Percentiles rank a stretch among this genome's conserved stretches.
These are phyloP conservation scores for Xylariaceae sp. DNA, from an alignment of 2,329 filamentous ascomycete genomes.

Conservation along the genomic window DNA sequence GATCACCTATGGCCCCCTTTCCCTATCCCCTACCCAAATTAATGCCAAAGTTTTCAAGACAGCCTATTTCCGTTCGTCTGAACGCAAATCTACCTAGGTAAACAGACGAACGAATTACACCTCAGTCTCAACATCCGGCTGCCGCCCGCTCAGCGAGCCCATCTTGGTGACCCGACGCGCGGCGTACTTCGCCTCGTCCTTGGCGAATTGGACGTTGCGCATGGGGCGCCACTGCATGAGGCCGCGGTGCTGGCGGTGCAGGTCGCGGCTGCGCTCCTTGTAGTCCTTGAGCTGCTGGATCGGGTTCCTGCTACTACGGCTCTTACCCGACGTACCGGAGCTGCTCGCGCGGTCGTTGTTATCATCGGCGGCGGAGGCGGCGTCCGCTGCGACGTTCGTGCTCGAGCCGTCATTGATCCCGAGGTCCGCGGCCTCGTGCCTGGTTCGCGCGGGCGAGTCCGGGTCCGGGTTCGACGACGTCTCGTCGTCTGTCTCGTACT, in stretches of 20 bases:
- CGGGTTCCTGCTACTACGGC: conserved; percentile 46
- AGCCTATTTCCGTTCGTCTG: too few relatives aligned
- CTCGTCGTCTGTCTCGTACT: conserved; percentile 41
- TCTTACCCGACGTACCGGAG: conserved; percentile 38
- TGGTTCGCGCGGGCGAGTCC: conserved; percentile 26
- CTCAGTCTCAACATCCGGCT: conserved; percentile 88
- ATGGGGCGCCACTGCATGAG: conserved; percentile 96
- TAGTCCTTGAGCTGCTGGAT: conserved; percentile 64
- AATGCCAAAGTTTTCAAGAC: too few relatives aligned
- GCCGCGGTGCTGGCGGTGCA: conserved; percentile 85
- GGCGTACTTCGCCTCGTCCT: conserved; percentile 82
- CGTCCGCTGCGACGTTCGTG: conserved; percentile 30
- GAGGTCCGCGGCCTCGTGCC: conserved; percentile 33
- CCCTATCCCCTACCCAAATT: not conserved
- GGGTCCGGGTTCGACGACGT: conserved; percentile 38
- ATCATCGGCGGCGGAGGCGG: not conserved
- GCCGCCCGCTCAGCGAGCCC: conserved; percentile 75
- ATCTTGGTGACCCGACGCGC: conserved; percentile 75
- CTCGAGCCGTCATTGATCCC: conserved; percentile 45
- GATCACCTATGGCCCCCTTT: too few relatives aligned
- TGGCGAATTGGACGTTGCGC: conserved; percentile 82
- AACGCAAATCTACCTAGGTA: too few relatives aligned
- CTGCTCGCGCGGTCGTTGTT: conserved; percentile 16
- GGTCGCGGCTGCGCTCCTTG: conserved; percentile 68
- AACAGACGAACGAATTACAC: too few relatives aligned